Percentiles rank a stretch among this genome's conserved stretches.
phyloP scores from a whole-genome alignment of 2,329 filamentous ascomycete species.

The Waltergamsia citrina region DNA sequence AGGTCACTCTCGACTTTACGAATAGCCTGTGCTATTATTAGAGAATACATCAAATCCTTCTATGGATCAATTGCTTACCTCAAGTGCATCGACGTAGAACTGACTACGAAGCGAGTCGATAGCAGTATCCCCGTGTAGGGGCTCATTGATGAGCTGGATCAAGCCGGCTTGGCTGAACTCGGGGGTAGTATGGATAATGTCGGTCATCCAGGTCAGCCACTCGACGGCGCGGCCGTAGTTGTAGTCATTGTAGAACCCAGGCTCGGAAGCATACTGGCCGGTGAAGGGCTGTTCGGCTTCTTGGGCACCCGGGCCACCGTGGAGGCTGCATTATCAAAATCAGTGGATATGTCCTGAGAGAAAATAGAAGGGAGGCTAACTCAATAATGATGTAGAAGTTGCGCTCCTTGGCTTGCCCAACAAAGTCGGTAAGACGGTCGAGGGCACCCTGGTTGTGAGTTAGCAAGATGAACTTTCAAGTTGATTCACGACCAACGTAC shows the following conservation, averaged over 20 bases:
- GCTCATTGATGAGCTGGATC: conserved; percentile 50
- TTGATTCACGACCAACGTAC: conserved; percentile 1
- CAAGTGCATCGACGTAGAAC: conserved; percentile 3
- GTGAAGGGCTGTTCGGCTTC: conserved; percentile 34
- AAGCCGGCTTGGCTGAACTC: conserved; percentile 47
- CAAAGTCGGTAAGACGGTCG: conserved; percentile 33
- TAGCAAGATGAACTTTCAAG: background rate
- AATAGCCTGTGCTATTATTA: conserved; percentile 22
- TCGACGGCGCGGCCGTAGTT: conserved; percentile 45
- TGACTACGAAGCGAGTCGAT: conserved; percentile 1
- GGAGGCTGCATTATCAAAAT: conserved; percentile 17
- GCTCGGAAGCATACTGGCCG: conserved; percentile 18
- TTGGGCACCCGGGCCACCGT: conserved; percentile 41
- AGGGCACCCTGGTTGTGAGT: conserved; percentile 22
- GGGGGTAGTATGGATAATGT: conserved; percentile 35
- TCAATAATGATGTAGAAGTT: conserved; percentile 45
- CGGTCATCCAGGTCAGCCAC: conserved; percentile 47
- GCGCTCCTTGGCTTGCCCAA: conserved; percentile 35
- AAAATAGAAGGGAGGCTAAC: background rate
- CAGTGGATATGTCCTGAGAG: background rate
- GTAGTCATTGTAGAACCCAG: conserved; percentile 45
- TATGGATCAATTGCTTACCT: background rate
- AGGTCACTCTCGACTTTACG: conserved; percentile 35
- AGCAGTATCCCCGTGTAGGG: conserved; percentile 25
- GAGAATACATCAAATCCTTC: background rate